Evolutionary conservation across 306 rosid genomes (phyloP), one percentile per base, ranked within the genome.

Genomic region (Hippophae gyantsensis): DNA sequence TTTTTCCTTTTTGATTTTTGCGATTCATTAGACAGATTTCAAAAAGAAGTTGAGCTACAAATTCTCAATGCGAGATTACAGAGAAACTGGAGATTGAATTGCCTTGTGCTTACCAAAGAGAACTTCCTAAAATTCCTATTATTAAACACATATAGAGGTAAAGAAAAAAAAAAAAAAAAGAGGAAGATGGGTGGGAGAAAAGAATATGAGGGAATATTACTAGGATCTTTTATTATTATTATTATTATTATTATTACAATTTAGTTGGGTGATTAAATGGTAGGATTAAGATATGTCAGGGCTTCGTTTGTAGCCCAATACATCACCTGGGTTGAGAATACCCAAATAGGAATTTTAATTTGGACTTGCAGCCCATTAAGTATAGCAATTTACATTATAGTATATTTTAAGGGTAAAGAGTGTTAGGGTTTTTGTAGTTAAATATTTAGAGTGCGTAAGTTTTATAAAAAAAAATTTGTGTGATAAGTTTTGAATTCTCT

Each of bases 141-240:
- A 18, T 18, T 18, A 55, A 27, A 55, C n/a, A 26, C 8, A 32
- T 54, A 54, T 25, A 60, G 44, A 62, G 13, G 11, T 47, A 13
- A 47, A 47, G 50, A 47, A 13, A 47, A 47, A 6, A 47, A 13
- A 47, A 47, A 6, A 7, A 7, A 13, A 50, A 4, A 43, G 43
- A 8, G 41, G 52, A 3, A 13, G 68, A 53, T 2, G 10, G 10
- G 42, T 23, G 12, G 4, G 1, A 9, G 9, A 46, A 13, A 40
- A 45, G 61, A 32, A 54, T 44, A 54, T 45, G 54, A 26, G 60
- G 61, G 61, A 64, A 64, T 64, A 64, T 64, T 64, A 64, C 38
- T 54, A 23, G 13, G 60, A 48, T 54, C 52, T 48, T 18, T 18
- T 18, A 18, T 18, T 18, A 0, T 18, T 18, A 18, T 18, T 18